Evolutionary conservation across 176 grass and related monocot species (phyloP).

Genomic region (Typha latifolia): DNA sequence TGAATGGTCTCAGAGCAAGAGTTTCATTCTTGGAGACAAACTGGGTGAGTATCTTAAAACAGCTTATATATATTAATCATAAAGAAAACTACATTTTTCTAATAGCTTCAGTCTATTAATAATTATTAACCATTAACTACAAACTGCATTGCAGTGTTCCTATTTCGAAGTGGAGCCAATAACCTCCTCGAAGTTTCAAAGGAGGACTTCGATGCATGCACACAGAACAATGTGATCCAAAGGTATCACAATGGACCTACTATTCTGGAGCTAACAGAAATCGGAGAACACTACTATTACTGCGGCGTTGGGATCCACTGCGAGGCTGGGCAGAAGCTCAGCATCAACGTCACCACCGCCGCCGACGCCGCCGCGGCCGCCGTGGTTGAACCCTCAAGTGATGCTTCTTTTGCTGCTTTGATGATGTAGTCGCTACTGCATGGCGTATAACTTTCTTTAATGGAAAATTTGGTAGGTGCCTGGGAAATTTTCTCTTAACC

Average conservation of each 20-base stretch:
- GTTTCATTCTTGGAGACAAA: constrained; percentile 58
- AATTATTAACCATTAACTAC: too few species aligned
- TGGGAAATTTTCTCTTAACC: too few species aligned
- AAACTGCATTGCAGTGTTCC: constrained; percentile 41
- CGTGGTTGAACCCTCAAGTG: not conserved
- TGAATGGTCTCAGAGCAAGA: constrained; percentile 46
- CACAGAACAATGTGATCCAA: constrained; percentile 41
- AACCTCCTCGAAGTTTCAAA: constrained; percentile 72
- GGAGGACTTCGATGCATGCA: constrained; percentile 50
- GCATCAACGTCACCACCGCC: constrained; percentile 35
- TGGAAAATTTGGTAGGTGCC: too few species aligned
- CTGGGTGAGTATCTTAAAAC: constrained; percentile 29
- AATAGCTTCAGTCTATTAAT: too few species aligned
- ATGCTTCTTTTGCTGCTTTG: too few species aligned
- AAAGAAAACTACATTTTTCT: too few species aligned
- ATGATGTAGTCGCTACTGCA: too few species aligned
- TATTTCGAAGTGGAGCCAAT: constrained; percentile 55
- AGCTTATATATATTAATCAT: too few species aligned
- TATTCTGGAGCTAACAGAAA: constrained; percentile 54
- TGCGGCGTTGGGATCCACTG: constrained; percentile 79
- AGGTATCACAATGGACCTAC: constrained; percentile 47
- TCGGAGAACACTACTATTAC: constrained; percentile 54
- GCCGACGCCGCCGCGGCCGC: not conserved
- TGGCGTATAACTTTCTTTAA: too few species aligned
- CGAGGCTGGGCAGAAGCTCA: constrained; percentile 63